phyloP scores from a whole-genome alignment of 1,284 basidiomycete genomes.

The Cryptococcus jaspeensis region DNA sequence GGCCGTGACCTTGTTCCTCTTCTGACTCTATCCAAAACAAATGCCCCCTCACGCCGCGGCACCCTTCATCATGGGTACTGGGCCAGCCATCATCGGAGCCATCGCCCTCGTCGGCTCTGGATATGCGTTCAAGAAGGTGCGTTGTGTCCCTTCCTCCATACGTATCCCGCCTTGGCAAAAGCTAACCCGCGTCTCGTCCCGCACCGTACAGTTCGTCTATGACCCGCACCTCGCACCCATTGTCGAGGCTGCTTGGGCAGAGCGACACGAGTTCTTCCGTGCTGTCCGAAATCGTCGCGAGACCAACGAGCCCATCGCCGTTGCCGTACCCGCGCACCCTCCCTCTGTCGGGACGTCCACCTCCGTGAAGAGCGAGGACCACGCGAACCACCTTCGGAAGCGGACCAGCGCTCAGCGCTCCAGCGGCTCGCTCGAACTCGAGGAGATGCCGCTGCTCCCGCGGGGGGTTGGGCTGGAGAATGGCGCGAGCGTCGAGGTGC shows the following conservation, averaged over 20 bases:
- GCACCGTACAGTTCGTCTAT: constrained; percentile 36
- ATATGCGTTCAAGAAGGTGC: constrained; percentile 47
- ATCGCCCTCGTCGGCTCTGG: constrained; percentile 42
- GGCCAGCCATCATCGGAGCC: constrained; percentile 27
- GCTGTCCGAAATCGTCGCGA: too few species aligned
- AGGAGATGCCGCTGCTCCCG: background rate
- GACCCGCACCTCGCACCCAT: constrained; percentile 44
- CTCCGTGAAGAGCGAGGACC: background rate
- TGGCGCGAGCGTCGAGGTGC: too few species aligned
- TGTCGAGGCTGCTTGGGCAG: constrained; percentile 38
- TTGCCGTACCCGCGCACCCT: background rate
- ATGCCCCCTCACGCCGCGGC: constrained; percentile 42
- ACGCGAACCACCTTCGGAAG: constrained; percentile 10
- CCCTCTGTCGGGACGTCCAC: constrained; percentile 1
- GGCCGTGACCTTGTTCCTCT: background rate
- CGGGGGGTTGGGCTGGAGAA: background rate
- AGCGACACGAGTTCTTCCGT: constrained; percentile 14
- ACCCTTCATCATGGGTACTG: constrained; percentile 26
- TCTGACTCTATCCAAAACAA: background rate
- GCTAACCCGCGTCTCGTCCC: background rate
- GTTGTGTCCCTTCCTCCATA: constrained; percentile 3
- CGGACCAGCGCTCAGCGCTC: background rate
- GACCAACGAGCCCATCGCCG: background rate
- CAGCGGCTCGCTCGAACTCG: background rate
- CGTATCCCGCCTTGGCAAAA: background rate